Percentiles rank a stretch among this genome's conserved stretches.
Evolutionary conservation across 108 stramenopile genomes (phyloP).

Genomic region (Nannochloropsis gaditana): DNA sequence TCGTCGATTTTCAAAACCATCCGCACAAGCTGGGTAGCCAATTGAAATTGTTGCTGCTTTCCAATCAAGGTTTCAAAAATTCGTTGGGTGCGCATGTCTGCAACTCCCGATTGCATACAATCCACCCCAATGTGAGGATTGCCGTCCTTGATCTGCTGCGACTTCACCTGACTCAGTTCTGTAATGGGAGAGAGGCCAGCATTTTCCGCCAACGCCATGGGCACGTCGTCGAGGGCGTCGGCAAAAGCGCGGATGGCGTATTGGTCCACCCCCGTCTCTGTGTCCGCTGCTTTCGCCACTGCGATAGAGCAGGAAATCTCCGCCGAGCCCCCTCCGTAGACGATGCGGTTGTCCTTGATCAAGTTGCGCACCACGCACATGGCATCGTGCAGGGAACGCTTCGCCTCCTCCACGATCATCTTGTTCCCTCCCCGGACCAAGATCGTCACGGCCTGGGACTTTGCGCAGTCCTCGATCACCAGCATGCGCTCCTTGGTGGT

Average conservation of each 20-base stretch:
- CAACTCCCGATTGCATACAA: conserved; percentile 60
- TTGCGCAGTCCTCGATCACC: conserved; percentile 90
- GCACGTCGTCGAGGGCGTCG: conserved; percentile 97
- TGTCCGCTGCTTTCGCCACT: conserved; percentile 80
- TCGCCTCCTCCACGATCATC: conserved; percentile 99
- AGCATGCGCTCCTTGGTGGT: conserved; percentile 89
- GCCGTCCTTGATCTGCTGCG: conserved; percentile 75
- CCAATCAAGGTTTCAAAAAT: conserved; percentile 99
- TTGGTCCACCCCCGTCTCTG: conserved; percentile 79
- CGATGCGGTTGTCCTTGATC: conserved; percentile 88
- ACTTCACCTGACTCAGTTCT: conserved; percentile 90
- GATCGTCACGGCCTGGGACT: conserved; percentile 92
- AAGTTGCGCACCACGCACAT: conserved; percentile 99
- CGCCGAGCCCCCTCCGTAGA: conserved; percentile 97
- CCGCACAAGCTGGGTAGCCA: conserved; percentile 98
- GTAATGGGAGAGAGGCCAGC: conserved; percentile 90
- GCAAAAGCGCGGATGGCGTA: conserved; percentile 98
- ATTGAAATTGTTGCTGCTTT: conserved; percentile 95
- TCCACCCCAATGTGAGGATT: conserved; percentile 85
- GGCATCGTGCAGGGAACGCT: conserved; percentile 99
- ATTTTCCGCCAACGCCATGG: conserved; percentile 97
- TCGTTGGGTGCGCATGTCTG: conserved; percentile 84
- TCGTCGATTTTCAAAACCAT: conserved; percentile 99
- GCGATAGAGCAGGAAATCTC: conserved; percentile 96
- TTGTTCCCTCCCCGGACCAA: conserved; percentile 95